Evolutionary conservation across 768 basidiomycete species (phyloP), one percentile per base, ranked within the genome.

Genomic region (Termitomyces sp.): DNA sequence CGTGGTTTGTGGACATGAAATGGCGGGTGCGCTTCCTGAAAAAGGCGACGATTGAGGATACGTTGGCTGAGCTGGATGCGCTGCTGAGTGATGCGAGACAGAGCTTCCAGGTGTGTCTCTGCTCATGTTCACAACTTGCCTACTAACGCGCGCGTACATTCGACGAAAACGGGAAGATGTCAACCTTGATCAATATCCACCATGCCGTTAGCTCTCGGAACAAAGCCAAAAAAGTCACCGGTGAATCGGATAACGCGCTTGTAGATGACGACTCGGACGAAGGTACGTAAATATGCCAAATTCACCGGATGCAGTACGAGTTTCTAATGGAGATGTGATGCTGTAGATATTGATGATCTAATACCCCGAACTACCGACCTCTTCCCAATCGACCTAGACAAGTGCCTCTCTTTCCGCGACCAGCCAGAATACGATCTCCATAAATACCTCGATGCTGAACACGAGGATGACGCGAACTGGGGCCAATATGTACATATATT

Each of bases 151-250:
- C 16, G 8, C 29, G 16, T 35, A 23, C 1, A 34, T 23, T 56
- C 17, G 5, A 44, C 31, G 12, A 21, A 52, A 9, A 32, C 23
- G 4, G n/a, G 14, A 31, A 59, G 56, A 50, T 58, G 51, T 54
- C 62, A 23, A 50, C 62, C 29, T 51, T 60, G 27, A 63, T 63
- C 17, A 21, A 53, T 27, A 63, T 63, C n/a, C 62, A 63, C 32
- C 53, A 56, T 31, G 40, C 50, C 25, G 42, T 60, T 31, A 48
- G 54, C 23, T 38, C 42, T 19, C 35, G 42, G 2, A 34, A 23
- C 25, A n/a, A 46, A 29, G 17, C 2, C 17, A 42, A 9, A 49
- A 55, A 34, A 17, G 3, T 12, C n/a, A 21, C 19, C 34, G 34
- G 34, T 32, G 19, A 42, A 35, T 41, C 41, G 17, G 54, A 47